phyloP scores from a whole-genome alignment of 208 protist genomes.

The Acanthamoeba lenticulata region DNA sequence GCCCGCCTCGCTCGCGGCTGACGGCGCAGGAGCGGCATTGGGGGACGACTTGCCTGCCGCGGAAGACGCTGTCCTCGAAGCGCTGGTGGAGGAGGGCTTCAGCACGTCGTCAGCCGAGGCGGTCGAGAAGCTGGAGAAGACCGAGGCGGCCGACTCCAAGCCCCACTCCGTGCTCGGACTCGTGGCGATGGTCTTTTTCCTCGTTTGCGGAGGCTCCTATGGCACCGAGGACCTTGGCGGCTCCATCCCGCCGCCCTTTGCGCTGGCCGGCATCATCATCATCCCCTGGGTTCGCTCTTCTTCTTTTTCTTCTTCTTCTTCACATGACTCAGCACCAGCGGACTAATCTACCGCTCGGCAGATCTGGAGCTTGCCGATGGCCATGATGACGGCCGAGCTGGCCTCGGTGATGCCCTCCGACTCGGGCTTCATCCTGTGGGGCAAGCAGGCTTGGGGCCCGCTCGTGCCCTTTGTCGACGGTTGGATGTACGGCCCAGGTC shows the following conservation, averaged over 20 bases:
- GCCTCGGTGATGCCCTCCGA: constrained; percentile 28
- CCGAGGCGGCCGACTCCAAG: neutral
- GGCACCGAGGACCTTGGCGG: constrained; percentile 50
- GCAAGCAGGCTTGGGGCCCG: constrained; percentile 29
- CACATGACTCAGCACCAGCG: no score
- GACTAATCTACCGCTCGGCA: neutral
- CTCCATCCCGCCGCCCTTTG: constrained; percentile 32
- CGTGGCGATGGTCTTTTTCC: constrained; percentile 50
- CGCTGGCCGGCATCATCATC: neutral
- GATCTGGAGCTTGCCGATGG: constrained; percentile 62
- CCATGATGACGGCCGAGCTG: constrained; percentile 46
- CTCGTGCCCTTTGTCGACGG: constrained; percentile 46
- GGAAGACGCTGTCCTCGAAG: neutral
- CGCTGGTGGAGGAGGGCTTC: neutral
- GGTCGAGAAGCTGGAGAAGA: neutral
- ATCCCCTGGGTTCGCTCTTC: constrained; percentile 7
- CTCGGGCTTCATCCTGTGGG: constrained; percentile 55
- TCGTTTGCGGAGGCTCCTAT: constrained; percentile 56
- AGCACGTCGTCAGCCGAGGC: no score
- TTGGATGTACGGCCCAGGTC: neutral
- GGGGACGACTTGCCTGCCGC: neutral
- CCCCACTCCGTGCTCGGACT: neutral
- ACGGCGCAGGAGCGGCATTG: neutral
- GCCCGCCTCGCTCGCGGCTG: neutral
- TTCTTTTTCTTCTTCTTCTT: neutral